Evolutionary conservation across 441 rosid species (phyloP).

Genomic region (Lepidium campestre): DNA sequence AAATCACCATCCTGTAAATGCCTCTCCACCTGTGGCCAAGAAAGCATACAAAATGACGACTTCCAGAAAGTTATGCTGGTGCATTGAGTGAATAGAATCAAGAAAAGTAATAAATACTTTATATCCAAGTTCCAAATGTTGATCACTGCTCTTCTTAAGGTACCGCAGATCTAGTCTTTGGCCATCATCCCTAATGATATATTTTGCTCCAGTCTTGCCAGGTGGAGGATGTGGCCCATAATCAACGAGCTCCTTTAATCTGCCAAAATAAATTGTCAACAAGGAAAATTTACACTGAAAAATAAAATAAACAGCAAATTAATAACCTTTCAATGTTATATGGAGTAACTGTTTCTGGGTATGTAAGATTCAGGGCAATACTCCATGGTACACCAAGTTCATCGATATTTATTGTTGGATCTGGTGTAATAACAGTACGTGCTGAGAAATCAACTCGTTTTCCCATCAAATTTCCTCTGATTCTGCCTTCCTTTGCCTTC

Average conservation of each 20-base stretch:
- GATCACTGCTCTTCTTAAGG: slow-evolving; percentile 98
- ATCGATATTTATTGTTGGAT: slow-evolving; percentile 93
- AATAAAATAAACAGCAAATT: neutral
- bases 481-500: slow-evolving; percentile 97
- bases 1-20: slow-evolving; percentile 95
- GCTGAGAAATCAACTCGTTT: slow-evolving; percentile 99
- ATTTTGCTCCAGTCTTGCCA: slow-evolving; percentile 97
- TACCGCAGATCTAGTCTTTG: slow-evolving; percentile 98
- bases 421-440: slow-evolving; percentile 94
- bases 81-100: neutral
- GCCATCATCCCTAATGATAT: slow-evolving; percentile 96
- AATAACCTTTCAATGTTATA: slow-evolving; percentile 88
- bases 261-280: slow-evolving; percentile 23
- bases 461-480: slow-evolving; percentile 98
- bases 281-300: neutral
- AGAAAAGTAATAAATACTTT: slow-evolving; percentile 32
- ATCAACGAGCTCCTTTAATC: slow-evolving; percentile 96
- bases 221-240: slow-evolving; percentile 99
- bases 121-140: slow-evolving; percentile 98
- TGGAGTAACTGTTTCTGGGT: slow-evolving; percentile 97
- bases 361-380: slow-evolving; percentile 92
- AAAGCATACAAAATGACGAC: neutral
- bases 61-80: neutral
- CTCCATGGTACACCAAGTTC: slow-evolving; percentile 99
- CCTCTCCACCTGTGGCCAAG: slow-evolving; percentile 81